These are phyloP conservation scores for Ceratocystis papillata DNA, from an alignment of 2,329 filamentous ascomycete species.

Conservation along the genomic window DNA sequence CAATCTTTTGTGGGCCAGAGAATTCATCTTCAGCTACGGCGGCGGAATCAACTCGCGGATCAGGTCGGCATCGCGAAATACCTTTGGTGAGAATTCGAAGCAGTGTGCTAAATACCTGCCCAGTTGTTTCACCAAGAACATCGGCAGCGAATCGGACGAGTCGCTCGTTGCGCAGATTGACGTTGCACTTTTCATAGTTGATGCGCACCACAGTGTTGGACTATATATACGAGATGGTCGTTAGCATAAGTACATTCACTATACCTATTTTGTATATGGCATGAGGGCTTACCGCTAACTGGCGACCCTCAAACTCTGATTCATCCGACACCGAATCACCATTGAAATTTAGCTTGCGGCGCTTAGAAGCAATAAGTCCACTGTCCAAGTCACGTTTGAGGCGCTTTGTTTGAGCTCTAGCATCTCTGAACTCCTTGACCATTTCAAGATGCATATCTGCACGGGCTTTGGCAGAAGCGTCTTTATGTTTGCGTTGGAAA, in stretches of 20 bases:
- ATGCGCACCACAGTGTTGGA: conserved; percentile 63
- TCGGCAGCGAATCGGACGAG: conserved; percentile 63
- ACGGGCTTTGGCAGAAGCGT: conserved; percentile 50
- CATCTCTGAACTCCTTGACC: conserved; percentile 41
- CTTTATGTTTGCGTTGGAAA: conserved; percentile 41
- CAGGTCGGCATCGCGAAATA: conserved; percentile 54
- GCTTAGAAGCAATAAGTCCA: conserved; percentile 38
- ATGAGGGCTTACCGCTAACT: conserved; percentile 43
- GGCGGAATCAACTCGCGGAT: conserved; percentile 40
- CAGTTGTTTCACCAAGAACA: conserved; percentile 60
- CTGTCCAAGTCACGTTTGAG: conserved; percentile 44
- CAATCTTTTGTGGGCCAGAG: conserved; percentile 30
- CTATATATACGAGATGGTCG: conserved; percentile 34
- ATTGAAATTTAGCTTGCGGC: conserved; percentile 46
- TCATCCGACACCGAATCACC: conserved; percentile 30
- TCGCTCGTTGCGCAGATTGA: conserved; percentile 68
- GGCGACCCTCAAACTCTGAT: conserved; percentile 35
- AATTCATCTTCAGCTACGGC: conserved; percentile 30
- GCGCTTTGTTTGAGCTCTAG: conserved; percentile 42
- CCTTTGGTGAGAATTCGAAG: conserved; percentile 60
- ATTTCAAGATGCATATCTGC: conserved; percentile 50
- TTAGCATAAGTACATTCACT: conserved; percentile 28
- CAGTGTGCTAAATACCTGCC: conserved; percentile 64
- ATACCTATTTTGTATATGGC: neutral
- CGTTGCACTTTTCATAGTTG: conserved; percentile 74